Conservation (phyloP, 2,329 filamentous ascomycete genomes). For the Claviceps purpurea region DNA sequence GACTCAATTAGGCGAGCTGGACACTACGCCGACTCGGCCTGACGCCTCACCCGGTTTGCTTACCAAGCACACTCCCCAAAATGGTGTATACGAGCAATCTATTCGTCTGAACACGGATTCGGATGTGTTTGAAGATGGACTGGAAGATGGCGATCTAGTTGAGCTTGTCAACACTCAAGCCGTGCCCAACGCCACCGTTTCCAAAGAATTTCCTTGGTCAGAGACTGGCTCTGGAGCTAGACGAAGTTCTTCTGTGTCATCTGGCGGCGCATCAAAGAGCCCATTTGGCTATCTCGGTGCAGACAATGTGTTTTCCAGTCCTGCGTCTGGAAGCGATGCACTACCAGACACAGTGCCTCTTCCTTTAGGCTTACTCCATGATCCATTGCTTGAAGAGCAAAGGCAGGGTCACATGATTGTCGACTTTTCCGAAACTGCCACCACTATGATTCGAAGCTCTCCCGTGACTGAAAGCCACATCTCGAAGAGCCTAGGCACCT, state of each 20-base stretch:
- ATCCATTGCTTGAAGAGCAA: neutral
- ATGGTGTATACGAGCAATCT: neutral
- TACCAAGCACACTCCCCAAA: neutral
- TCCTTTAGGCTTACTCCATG: slow-evolving; percentile 1
- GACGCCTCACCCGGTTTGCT: slow-evolving; percentile 7
- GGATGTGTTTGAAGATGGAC: slow-evolving; percentile 12
- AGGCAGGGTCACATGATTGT: slow-evolving; percentile 4
- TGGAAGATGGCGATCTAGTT: slow-evolving; percentile 14
- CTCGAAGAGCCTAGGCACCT: slow-evolving; percentile 1
- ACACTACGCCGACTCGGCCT: slow-evolving; percentile 20
- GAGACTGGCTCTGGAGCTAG: slow-evolving; percentile 14
- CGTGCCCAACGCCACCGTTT: neutral
- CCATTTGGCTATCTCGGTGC: slow-evolving; percentile 14
- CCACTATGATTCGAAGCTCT: slow-evolving; percentile 19
- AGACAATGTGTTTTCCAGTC: slow-evolving; percentile 17
- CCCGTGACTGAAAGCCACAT: slow-evolving; percentile 9
- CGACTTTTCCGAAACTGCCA: slow-evolving; percentile 24
- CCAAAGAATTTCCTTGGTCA: slow-evolving; percentile 15
- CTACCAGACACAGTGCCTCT: slow-evolving; percentile 22
- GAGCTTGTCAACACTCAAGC: slow-evolving; percentile 7
- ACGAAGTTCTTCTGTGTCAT: slow-evolving; percentile 17
- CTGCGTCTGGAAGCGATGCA: slow-evolving; percentile 9
- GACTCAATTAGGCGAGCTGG: slow-evolving; percentile 17
- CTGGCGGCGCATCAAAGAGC: slow-evolving; percentile 5
- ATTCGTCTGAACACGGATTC: neutral